Percentiles rank a stretch among this genome's conserved stretches.
Conservation (phyloP, 805 yeast species). For the Ogataea angusta region DNA sequence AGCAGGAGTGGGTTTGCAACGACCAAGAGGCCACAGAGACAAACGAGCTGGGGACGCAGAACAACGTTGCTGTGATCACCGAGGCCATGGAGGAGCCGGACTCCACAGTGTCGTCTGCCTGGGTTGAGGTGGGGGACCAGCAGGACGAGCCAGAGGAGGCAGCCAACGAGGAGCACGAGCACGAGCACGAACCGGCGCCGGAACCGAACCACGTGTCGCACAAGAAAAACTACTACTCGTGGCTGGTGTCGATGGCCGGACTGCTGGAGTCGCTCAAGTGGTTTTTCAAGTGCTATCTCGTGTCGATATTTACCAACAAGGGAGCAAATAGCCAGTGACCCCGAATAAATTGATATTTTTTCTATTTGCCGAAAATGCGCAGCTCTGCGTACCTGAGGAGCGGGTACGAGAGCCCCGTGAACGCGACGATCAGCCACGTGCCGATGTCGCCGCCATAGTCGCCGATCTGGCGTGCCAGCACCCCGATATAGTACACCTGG, state of each 20-base stretch:
- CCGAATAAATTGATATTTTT: background rate
- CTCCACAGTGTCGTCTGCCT: constrained; percentile 12
- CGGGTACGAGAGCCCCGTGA: constrained; percentile 65
- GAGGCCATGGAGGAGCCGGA: constrained; percentile 3
- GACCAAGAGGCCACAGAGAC: constrained; percentile 17
- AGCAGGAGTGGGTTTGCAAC: constrained; percentile 28
- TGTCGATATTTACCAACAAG: constrained; percentile 13
- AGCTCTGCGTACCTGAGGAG: constrained; percentile 62
- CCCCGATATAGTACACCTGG: constrained; percentile 81
- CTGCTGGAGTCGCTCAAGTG: constrained; percentile 18
- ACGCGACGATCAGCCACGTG: constrained; percentile 72
- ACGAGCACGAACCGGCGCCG: background rate
- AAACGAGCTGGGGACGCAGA: constrained; percentile 27
- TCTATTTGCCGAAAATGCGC: constrained; percentile 43
- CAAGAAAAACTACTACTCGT: constrained; percentile 16
- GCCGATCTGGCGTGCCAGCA: constrained; percentile 63
- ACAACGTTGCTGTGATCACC: constrained; percentile 20
- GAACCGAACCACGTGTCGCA: background rate
- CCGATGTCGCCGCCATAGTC: constrained; percentile 77
- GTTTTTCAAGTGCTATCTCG: constrained; percentile 22
- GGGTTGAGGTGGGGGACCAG: constrained; percentile 14
- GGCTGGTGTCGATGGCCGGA: constrained; percentile 15
- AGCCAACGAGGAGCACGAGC: background rate
- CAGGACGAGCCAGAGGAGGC: constrained; percentile 1
- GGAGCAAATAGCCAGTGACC: constrained; percentile 2